Evolutionary conservation across 2,329 filamentous ascomycete species (phyloP).

Genomic region (Epichloe hybrida): DNA sequence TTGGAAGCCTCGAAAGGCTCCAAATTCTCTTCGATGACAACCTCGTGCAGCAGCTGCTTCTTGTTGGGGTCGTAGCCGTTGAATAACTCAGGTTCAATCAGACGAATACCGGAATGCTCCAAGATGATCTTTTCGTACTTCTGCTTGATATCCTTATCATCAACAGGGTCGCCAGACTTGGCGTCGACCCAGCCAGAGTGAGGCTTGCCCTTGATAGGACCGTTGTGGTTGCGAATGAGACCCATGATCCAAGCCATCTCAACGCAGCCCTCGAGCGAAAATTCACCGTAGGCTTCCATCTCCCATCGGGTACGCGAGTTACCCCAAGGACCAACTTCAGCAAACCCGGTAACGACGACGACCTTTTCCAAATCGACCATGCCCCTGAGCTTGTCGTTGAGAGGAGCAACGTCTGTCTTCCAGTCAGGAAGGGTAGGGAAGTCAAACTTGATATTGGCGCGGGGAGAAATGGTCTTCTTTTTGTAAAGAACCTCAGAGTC

Average conservation of each 20-base stretch:
- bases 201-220: conserved; percentile 84
- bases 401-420: conserved; percentile 78
- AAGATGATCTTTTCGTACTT: conserved; percentile 97
- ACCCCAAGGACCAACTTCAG: conserved; percentile 94
- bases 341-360: conserved; percentile 91
- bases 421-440: conserved; percentile 87
- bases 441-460: conserved; percentile 95
- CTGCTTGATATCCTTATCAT: conserved; percentile 93
- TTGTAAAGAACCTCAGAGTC: conserved; percentile 86
- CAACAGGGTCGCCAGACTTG: conserved; percentile 88
- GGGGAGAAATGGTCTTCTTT: conserved; percentile 83
- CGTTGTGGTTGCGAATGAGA: conserved; percentile 97
- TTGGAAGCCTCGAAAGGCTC: conserved; percentile 96
- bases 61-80: conserved; percentile 94
- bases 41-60: conserved; percentile 96
- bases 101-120: conserved; percentile 90
- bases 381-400: conserved; percentile 79
- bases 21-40: conserved; percentile 92
- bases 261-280: conserved; percentile 93
- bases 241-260: conserved; percentile 99
- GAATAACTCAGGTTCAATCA: conserved; percentile 96
- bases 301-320: conserved; percentile 98
- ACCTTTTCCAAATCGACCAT: conserved; percentile 99
- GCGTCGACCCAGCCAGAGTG: conserved; percentile 95
- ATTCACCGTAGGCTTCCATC: conserved; percentile 95